phyloP scores from a whole-genome alignment of 495 filamentous ascomycete genomes.

The Stereocaulon alpinum region DNA sequence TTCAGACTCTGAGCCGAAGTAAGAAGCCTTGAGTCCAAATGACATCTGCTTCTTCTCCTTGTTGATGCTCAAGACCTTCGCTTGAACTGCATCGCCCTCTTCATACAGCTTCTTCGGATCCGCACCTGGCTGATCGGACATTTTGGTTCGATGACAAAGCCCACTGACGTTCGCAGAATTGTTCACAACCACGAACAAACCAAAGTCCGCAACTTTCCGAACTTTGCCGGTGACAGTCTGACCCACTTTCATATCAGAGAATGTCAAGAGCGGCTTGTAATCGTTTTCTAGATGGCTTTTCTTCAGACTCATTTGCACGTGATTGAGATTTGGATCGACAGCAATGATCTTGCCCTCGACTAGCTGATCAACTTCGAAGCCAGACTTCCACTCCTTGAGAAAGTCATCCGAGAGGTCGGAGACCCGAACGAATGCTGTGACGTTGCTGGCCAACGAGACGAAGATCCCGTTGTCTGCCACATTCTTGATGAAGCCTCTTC shows the following conservation, averaged over 20 bases:
- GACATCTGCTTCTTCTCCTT: constrained; percentile 60
- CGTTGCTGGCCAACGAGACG: constrained; percentile 61
- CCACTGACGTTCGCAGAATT: constrained; percentile 77
- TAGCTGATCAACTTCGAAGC: constrained; percentile 74
- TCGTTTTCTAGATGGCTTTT: constrained; percentile 70
- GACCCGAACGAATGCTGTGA: constrained; percentile 74
- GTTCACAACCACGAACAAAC: constrained; percentile 87
- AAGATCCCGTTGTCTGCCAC: constrained; percentile 81
- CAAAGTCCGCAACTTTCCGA: constrained; percentile 86
- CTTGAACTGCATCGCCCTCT: constrained; percentile 84
- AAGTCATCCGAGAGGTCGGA: constrained; percentile 82
- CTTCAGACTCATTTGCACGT: constrained; percentile 78
- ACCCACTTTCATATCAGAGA: constrained; percentile 64
- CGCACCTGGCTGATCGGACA: constrained; percentile 68
- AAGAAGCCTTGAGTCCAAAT: constrained; percentile 86
- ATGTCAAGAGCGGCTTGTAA: constrained; percentile 56
- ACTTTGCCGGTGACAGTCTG: constrained; percentile 80
- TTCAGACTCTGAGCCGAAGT: constrained; percentile 42
- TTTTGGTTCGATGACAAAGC: constrained; percentile 80
- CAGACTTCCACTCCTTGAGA: constrained; percentile 92
- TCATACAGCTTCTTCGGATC: constrained; percentile 77
- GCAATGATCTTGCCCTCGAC: constrained; percentile 74
- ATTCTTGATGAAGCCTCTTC: constrained; percentile 82
- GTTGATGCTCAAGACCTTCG: constrained; percentile 73
- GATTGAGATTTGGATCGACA: constrained; percentile 52